Evolutionary conservation across 2,329 filamentous ascomycete genomes (phyloP), one percentile per base, ranked within the genome.

Genomic region (Fusarium subglutinans): DNA sequence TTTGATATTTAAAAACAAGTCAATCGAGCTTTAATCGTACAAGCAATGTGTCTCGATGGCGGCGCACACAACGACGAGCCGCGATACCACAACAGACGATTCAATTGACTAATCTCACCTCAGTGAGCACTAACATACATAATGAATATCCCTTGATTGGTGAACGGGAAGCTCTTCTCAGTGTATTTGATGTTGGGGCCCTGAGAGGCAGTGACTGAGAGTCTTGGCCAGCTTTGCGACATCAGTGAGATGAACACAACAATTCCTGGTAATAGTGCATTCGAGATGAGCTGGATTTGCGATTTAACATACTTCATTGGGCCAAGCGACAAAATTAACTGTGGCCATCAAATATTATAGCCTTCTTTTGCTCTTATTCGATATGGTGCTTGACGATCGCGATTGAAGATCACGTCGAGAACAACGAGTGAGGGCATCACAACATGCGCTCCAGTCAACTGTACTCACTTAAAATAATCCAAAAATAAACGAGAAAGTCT

Each of bases 291-390:
- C 7, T 20, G n/a, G 2, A 15, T 3, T 11, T 11, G 1, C 5
- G 1, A 15, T 37, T 6, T 2, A 3, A 10, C 9, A 26, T 3
- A 8, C 1, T 38, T 4, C 0, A 38, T 2, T 17, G 18, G 18
- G 0, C 0, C 1, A 0, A 5, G 33, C 0, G 35, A 30, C 8
- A 14, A 0, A 2, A 3, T 5, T 1, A 3, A 11, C 6, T 13
- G 14, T n/a, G 8, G 1, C 1, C 14, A 2, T 6, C 15, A 13
- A 28, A 10, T 3, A 28, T 18, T 22, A 55, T 6, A 30, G 35
- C 35, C 11, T n/a, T 30, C 2, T 10, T 8, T 55, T 1, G 24
- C 26, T 28, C 6, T 18, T 8, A 1, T n/a, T 22, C 4, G 15
- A 41, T 22, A 41, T 22, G 30, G 5, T 55, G 18, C 20, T n/a